phyloP scores from a whole-genome alignment of 2,329 filamentous ascomycete species.

The Pseudodiploospora longispora region DNA sequence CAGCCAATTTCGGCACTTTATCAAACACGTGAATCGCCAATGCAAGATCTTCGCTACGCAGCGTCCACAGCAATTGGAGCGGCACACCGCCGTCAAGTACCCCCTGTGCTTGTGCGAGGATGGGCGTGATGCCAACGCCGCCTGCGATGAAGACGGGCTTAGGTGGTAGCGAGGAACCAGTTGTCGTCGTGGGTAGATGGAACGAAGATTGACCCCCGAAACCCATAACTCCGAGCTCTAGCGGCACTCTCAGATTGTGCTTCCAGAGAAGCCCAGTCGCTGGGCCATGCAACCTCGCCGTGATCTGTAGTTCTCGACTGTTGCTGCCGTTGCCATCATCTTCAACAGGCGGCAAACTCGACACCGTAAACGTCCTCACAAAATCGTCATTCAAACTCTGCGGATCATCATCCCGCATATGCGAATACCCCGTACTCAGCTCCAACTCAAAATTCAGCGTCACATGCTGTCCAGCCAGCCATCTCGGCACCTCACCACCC shows the following conservation, averaged over 20 bases:
- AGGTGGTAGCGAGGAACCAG: conserved; percentile 10
- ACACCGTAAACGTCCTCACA: conserved; percentile 75
- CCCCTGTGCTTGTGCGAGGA: conserved; percentile 58
- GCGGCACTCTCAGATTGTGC: conserved; percentile 40
- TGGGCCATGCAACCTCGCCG: conserved; percentile 58
- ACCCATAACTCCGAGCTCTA: conserved; percentile 62
- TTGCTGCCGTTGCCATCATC: conserved; percentile 9
- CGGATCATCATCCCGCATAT: conserved; percentile 79
- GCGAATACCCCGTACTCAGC: conserved; percentile 65
- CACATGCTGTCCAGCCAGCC: conserved; percentile 68
- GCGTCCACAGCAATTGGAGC: conserved; percentile 60
- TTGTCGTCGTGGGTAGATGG: conserved; percentile 18
- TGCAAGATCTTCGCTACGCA: conserved; percentile 52
- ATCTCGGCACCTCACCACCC: conserved; percentile 25
- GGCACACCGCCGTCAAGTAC: conserved; percentile 30
- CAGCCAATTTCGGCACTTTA: conserved; percentile 41
- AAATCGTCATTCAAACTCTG: conserved; percentile 77
- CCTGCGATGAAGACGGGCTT: conserved; percentile 59
- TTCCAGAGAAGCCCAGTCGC: conserved; percentile 59
- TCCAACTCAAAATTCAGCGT: conserved; percentile 65
- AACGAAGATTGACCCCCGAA: conserved; percentile 58
- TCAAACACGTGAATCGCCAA: conserved; percentile 54
- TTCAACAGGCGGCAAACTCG: conserved; percentile 41
- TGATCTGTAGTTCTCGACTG: conserved; percentile 56
- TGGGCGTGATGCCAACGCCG: conserved; percentile 76